phyloP scores from a whole-genome alignment of 129 eudicot genomes.

The Flaveria bidentis region DNA sequence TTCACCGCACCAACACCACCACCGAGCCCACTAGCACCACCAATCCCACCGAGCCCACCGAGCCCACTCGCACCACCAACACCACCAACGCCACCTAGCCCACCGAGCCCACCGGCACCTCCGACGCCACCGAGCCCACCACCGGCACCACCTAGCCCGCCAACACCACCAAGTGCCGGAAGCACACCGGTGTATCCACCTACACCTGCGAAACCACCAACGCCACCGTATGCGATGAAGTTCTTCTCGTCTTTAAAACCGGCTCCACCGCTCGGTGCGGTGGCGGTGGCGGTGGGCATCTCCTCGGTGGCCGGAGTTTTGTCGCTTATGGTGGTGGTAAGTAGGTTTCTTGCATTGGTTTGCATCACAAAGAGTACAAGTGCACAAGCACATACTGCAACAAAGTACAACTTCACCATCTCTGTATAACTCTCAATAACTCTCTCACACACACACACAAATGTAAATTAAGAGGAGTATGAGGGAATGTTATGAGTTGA shows the following conservation, averaged over 20 bases:
- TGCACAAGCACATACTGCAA: conserved; percentile 38
- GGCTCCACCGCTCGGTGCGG: conserved; percentile 31
- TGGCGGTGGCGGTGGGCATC: conserved; percentile 27
- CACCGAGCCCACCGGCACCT: conserved; percentile 34
- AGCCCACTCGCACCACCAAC: conserved; percentile 33
- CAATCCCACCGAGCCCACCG: conserved; percentile 26
- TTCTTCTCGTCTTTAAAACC: conserved; percentile 49
- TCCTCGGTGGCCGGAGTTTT: conserved; percentile 21
- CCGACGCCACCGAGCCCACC: conserved; percentile 47
- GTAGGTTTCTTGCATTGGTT: conserved; percentile 43
- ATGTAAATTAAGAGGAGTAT: too few relatives aligned
- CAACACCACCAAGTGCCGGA: conserved; percentile 48
- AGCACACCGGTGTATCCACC: conserved; percentile 49
- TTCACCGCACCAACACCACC: conserved; percentile 40
- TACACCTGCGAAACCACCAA: conserved; percentile 52
- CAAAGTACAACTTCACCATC: conserved; percentile 44
- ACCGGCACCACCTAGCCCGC: conserved; percentile 45
- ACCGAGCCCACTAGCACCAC: conserved; percentile 30
- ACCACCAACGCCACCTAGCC: conserved; percentile 39
- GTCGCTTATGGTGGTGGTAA: conserved; percentile 28
- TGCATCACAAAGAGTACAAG: conserved; percentile 38
- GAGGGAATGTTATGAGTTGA: not conserved
- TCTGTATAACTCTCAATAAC: not conserved
- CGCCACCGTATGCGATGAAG: conserved; percentile 48
- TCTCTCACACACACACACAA: not conserved